Conservation (phyloP, 768 basidiomycete species). For the Auricularia cornea region DNA sequence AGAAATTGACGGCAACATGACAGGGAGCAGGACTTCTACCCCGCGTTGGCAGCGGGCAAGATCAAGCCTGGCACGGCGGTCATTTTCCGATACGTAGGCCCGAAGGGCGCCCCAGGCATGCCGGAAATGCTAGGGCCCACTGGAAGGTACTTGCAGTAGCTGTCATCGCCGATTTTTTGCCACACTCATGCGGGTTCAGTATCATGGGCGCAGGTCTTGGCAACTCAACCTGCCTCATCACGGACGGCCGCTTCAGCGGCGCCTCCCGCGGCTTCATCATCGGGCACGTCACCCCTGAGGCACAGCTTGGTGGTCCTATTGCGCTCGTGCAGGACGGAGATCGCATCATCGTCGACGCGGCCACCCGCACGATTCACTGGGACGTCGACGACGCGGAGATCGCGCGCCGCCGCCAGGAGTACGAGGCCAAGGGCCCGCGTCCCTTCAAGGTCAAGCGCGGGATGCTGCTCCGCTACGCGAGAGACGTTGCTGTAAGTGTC, state of each 20-base stretch:
- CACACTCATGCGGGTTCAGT: constrained; percentile 31
- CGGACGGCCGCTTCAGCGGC: constrained; percentile 85
- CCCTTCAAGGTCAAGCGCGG: constrained; percentile 65
- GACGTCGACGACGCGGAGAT: constrained; percentile 61
- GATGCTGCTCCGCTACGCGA: constrained; percentile 68
- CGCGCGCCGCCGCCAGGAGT: constrained; percentile 48
- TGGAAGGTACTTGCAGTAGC: neutral
- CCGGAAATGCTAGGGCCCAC: constrained; percentile 27
- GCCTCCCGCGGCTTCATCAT: constrained; percentile 64
- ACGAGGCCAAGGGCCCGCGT: constrained; percentile 60
- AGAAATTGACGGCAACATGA: neutral
- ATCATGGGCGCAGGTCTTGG: constrained; percentile 79
- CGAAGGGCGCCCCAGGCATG: constrained; percentile 70
- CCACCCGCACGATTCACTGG: constrained; percentile 60
- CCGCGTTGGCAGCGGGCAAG: constrained; percentile 62
- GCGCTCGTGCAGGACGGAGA: constrained; percentile 83
- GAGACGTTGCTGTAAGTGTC: constrained; percentile 75
- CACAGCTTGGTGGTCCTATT: constrained; percentile 76
- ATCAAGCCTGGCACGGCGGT: constrained; percentile 68
- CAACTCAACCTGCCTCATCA: constrained; percentile 71
- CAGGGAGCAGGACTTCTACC: constrained; percentile 64
- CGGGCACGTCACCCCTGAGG: constrained; percentile 55
- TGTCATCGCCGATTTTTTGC: neutral
- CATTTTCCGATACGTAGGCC: constrained; percentile 83
- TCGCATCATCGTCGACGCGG: constrained; percentile 63